Evolutionary conservation across 2,329 filamentous ascomycete genomes (phyloP).

Genomic region (Colletotrichum lentis): DNA sequence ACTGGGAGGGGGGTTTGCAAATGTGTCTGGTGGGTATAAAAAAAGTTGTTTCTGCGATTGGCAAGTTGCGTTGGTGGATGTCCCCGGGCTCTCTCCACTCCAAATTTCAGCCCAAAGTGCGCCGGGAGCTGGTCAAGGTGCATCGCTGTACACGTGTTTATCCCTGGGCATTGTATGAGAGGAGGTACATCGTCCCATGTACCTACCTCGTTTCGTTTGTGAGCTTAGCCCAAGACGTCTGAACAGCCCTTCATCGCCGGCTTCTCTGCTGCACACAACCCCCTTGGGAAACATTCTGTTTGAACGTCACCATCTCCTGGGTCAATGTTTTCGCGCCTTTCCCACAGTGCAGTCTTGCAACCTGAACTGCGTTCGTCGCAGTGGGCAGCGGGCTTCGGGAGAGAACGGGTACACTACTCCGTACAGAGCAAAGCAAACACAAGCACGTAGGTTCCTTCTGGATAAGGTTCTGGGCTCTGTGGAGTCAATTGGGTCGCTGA

Average conservation of each 20-base stretch:
- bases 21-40: slow-evolving; percentile 23
- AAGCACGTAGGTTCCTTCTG: neutral
- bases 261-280: neutral
- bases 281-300: neutral
- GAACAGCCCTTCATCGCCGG: neutral
- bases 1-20: slow-evolving; percentile 13
- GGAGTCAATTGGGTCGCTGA: slow-evolving; percentile 6
- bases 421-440: neutral
- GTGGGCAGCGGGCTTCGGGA: neutral
- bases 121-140: neutral
- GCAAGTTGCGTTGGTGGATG: neutral
- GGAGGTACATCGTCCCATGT: neutral
- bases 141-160: no score
- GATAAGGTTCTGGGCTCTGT: neutral
- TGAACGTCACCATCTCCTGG: neutral
- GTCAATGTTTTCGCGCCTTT: neutral
- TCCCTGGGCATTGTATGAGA: no score
- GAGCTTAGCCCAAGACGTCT: no score
- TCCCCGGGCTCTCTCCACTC: slow-evolving; percentile 3
- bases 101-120: slow-evolving; percentile 34
- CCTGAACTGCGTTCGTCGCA: neutral
- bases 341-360: neutral
- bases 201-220: neutral
- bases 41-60: slow-evolving; percentile 33
- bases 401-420: neutral